Evolutionary conservation across 192 early-diverging fungal species (phyloP), one percentile per base, ranked within the genome.

Genomic region (Endogone sp.): DNA sequence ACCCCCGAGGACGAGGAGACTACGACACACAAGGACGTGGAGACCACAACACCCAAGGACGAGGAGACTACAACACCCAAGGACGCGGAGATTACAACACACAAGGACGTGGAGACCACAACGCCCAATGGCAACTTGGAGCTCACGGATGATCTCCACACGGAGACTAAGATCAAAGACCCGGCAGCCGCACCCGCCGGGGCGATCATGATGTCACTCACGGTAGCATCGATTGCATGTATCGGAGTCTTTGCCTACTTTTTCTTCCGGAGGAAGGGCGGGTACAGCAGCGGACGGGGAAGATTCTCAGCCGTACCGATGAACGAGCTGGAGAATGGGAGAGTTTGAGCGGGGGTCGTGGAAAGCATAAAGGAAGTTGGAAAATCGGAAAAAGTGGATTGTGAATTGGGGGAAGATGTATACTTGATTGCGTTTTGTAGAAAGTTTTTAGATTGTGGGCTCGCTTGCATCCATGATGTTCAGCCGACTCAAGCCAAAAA

Each of bases 171-270:
- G n/a, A n/a, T n/a, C n/a, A n/a, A n/a, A n/a, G n/a, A n/a, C n/a
- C n/a, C n/a, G n/a, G n/a, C n/a, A n/a, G n/a, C n/a, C n/a, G n/a
- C n/a, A n/a, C n/a, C n/a, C n/a, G n/a, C 55, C 55, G 55, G n/a
- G 11, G 55, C 11, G 11, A 60, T 60, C 24, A 28, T 60, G 24
- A 2, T 22, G 22, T 10, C 10, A 11, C 59, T 60, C 10, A 23
- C 21, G 24, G 24, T 60, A 21, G 22, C 59, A 28, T 60, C 59
- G 6, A 60, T 60, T 21, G 59, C 27, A 10, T 60, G 59, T 21
- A 60, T 60, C 21, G 59, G 59, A 26, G 9, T 60, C 22, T 60
- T 60, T 22, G 59, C 59, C 0, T 60, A 60, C 27, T 60, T 60
- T 28, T 26, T 11, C 22, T 11, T 11, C 22, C 6, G 22, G 22